Base-by-base conservation (phyloP, 352 stramenopile species). In the Detonula confervacea region DNA sequence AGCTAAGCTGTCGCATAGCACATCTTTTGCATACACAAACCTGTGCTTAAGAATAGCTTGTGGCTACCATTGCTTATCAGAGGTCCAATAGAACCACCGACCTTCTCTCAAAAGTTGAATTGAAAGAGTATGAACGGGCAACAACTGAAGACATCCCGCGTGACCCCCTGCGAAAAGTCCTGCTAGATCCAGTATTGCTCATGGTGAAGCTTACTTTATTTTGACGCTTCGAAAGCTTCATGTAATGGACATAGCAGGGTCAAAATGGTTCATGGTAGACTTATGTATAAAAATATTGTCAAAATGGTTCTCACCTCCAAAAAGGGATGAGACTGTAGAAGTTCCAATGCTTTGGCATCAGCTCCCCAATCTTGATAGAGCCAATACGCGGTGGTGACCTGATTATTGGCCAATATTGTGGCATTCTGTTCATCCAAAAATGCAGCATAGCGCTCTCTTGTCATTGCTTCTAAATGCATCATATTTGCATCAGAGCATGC, bases 381-480 rank as follows among this genome's bases (percentile, higher is more conserved):
- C 49, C 49, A 80, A 57, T 75, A 80, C 7, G 72, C 24, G n/a
- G 54, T 18, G 14, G 65, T 47, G 47, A 80, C 11, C n/a, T 57
- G 76, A 30, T 80, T 30, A 27, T 68, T 55, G 5, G 27, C 65
- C 1, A 59, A 18, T 16, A 12, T 11, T 1, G 12, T 24, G 18
- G 63, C 49, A 8, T 70, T 71, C 8, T 73, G 22, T 29, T 70
- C 5, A 7, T 47, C 55, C n/a, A 69, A 52, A 57, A 63, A 74
- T 51, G 37, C 7, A 37, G 52, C 73, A 39, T 78, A 81, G 22
- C 54, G 27, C 37, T 81, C 73, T 55, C 52, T 72, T 65, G 51
- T 39, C 57, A 81, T 77, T 71, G 73, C 73, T 42, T 77, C 66
- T 27, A 81, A 46, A 35, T 81, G 68, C 0, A 65, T n/a, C n/a